Conservation (phyloP, 108 stramenopile species). For the Discostella pseudostelligera region DNA sequence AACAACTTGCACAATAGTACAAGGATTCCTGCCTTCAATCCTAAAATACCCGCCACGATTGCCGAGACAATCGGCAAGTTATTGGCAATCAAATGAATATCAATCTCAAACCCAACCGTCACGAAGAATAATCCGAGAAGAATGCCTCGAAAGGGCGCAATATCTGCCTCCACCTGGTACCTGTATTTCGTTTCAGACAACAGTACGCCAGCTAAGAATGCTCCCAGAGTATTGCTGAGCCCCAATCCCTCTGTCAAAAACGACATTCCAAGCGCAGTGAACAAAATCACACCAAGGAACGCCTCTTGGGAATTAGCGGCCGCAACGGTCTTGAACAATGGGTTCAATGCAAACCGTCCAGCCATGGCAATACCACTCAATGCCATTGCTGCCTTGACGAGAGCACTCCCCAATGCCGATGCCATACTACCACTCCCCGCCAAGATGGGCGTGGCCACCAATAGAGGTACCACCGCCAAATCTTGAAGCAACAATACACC, state of each 20-base stretch:
- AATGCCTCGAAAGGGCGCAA: conserved; percentile 93
- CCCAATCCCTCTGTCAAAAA: conserved; percentile 95
- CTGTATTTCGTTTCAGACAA: conserved; percentile 94
- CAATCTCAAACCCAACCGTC: conserved; percentile 96
- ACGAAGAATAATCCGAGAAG: conserved; percentile 95
- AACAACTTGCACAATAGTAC: conserved; percentile 70
- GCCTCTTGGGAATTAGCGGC: conserved; percentile 88
- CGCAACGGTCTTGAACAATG: conserved; percentile 88
- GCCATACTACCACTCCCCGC: conserved; percentile 88
- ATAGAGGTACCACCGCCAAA: conserved; percentile 93
- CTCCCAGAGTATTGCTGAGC: conserved; percentile 93
- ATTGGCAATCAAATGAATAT: conserved; percentile 70
- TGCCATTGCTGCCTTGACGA: conserved; percentile 86
- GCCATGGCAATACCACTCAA: conserved; percentile 84
- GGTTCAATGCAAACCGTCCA: conserved; percentile 84
- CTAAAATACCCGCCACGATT: conserved; percentile 80
- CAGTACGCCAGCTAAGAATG: conserved; percentile 93
- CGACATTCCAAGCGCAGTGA: conserved; percentile 92
- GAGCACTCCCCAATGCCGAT: conserved; percentile 77
- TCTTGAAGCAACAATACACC: conserved; percentile 93
- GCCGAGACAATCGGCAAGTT: conserved; percentile 70
- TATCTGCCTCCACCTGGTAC: conserved; percentile 94
- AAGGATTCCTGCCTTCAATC: conserved; percentile 79
- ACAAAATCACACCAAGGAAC: conserved; percentile 88
- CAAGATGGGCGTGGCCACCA: conserved; percentile 93